Conservation (phyloP, 2,329 filamentous ascomycete species). For the Alternaria sp. region DNA sequence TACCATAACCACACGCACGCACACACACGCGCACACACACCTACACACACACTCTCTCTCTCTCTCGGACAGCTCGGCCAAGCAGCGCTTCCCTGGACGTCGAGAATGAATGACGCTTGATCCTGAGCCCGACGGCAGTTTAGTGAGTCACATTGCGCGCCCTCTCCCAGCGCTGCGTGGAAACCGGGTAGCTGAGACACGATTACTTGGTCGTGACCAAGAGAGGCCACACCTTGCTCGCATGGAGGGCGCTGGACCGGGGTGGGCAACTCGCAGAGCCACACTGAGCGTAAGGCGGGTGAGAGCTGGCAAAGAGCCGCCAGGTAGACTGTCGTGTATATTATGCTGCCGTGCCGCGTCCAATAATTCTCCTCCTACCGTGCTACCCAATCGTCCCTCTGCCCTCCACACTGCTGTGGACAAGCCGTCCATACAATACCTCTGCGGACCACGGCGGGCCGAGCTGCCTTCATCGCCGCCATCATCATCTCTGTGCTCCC, state of each 20-base stretch:
- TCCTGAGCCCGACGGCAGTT: slow-evolving; percentile 15
- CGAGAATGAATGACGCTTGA: slow-evolving; percentile 12
- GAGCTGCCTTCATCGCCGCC: slow-evolving; percentile 21
- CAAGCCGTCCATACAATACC: slow-evolving; percentile 3
- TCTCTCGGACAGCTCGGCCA: slow-evolving; percentile 8
- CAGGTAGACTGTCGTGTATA: slow-evolving; percentile 21
- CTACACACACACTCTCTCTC: slow-evolving; percentile 16
- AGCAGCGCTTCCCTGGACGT: slow-evolving; percentile 4
- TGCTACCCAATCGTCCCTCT: neutral
- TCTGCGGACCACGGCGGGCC: slow-evolving; percentile 27
- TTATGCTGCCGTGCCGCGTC: slow-evolving; percentile 29
- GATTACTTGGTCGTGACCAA: slow-evolving; percentile 38
- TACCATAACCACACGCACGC: neutral
- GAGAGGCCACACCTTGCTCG: slow-evolving; percentile 41
- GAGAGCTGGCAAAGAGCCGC: slow-evolving; percentile 24
- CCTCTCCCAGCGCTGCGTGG: slow-evolving; percentile 16
- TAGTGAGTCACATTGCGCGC: slow-evolving; percentile 44
- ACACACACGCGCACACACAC: slow-evolving; percentile 5
- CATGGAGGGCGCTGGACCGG: slow-evolving; percentile 30
- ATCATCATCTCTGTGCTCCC: slow-evolving; percentile 10
- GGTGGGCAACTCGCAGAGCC: slow-evolving; percentile 24
- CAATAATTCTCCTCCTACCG: slow-evolving; percentile 11
- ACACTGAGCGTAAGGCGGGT: slow-evolving; percentile 22
- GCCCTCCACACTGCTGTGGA: slow-evolving; percentile 1
- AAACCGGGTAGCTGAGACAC: slow-evolving; percentile 31